A percentile compares a stretch with the other conserved stretches of the same genome.
These are phyloP conservation scores for Leucoagaricus sp. DNA, from an alignment of 1,284 basidiomycete genomes.

Conservation along the genomic window DNA sequence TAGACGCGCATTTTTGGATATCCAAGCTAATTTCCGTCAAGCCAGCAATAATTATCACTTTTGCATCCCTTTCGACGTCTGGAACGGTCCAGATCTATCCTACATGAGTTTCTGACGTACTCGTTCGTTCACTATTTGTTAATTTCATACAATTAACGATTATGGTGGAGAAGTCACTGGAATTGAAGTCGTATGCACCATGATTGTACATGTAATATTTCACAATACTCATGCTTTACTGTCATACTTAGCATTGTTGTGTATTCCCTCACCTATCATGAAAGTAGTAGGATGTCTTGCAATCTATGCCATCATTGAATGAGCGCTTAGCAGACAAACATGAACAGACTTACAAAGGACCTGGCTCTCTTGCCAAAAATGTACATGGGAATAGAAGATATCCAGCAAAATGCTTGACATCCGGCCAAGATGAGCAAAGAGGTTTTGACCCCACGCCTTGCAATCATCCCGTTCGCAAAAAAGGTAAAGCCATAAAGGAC, in stretches of 20 bases:
- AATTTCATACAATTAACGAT: not conserved
- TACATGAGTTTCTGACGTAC: slow-evolving; percentile 12
- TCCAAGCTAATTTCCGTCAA: slow-evolving; percentile 37
- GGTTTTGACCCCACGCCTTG: slow-evolving; percentile 35
- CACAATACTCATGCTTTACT: not conserved
- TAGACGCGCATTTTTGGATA: slow-evolving; percentile 32
- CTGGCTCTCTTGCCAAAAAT: slow-evolving; percentile 42
- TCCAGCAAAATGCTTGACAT: slow-evolving; percentile 41
- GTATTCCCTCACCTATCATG: slow-evolving; percentile 18
- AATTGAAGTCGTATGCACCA: not conserved
- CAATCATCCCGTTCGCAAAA: slow-evolving; percentile 46
- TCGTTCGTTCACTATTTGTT: not conserved
- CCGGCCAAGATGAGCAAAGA: slow-evolving; percentile 39
- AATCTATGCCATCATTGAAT: slow-evolving; percentile 23
- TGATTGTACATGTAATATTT: not conserved
- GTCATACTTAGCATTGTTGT: not conserved
- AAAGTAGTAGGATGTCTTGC: slow-evolving; percentile 33
- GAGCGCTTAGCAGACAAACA: not conserved
- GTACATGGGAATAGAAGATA: slow-evolving; percentile 42
- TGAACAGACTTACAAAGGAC: slow-evolving; percentile 37
- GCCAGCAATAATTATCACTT: slow-evolving; percentile 46
- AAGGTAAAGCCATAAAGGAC: slow-evolving; percentile 46
- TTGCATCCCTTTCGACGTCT: slow-evolving; percentile 50
- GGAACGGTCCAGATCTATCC: slow-evolving; percentile 32
- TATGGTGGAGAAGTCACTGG: too few species aligned